Base-by-base conservation (phyloP, 2,329 filamentous ascomycete genomes). In the Chalara sp. region DNA sequence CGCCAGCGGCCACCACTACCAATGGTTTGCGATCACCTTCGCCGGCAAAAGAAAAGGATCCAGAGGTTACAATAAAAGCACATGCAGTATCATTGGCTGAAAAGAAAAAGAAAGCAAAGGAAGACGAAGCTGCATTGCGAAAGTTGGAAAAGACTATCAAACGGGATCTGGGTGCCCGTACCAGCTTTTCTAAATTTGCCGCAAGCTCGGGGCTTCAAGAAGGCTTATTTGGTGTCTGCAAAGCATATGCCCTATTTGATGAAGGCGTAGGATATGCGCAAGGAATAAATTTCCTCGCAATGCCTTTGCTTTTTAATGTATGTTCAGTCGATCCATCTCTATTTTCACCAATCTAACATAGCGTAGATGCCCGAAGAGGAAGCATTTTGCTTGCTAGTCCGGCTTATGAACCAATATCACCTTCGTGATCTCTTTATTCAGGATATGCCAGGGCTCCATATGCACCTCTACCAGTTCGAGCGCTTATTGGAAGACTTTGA, bases 241-340 rank as follows among this genome's bases (percentile, higher is more conserved):
- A 97, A 69, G 91, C 93, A 1, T 99, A 99, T 70, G 93, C 93
- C 11, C 75, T 99, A 32, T 97, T 91, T 61, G 93, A 99, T 63
- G 90, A 96, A 63, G 86, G 78, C 6, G 93, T 99, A 35, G 92
- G 93, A 32, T 99, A 99, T 68, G 92, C 95, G 0, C 93, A 99
- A 68, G 93, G 93, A 65, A 96, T 99, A 87, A 99, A 97, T 66
- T 99, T 99, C 64, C 81, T 99, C 53, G 87, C 90, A 46, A 97
- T 97, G 90, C 93, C 95, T 29, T 69, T 99, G 13, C 75, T 99
- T 1, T 96, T 99, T 72, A 97, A 96, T 67, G 84, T 87, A 71
- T 75, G 83, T 67, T 46, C 12, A 41, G 31, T 7, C 29, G 21
- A 30, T 29, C 21, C 28, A 12, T 50, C 12, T 21, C 3, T 28